These are phyloP conservation scores for Lipomyces yarrowii DNA, from an alignment of 1,139 yeast species.

Conservation along the genomic window DNA sequence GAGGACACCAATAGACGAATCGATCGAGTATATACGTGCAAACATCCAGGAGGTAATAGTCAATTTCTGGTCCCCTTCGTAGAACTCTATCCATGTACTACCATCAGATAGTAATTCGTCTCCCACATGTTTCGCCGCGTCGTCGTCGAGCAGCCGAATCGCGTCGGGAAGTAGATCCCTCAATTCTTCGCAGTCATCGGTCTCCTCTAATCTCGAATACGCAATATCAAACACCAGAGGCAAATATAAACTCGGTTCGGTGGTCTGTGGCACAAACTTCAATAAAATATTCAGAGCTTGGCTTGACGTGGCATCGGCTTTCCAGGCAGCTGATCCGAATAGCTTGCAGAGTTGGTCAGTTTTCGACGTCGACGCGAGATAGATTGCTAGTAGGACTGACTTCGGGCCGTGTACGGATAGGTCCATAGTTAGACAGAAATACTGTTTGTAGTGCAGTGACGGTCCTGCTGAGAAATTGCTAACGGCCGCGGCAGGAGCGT, in stretches of 20 bases:
- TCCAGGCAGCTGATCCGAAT: slow-evolving; percentile 16
- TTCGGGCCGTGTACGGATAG: neutral
- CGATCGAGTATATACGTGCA: slow-evolving; percentile 17
- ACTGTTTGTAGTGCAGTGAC: neutral
- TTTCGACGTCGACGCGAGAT: slow-evolving; percentile 15
- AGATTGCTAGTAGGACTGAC: slow-evolving; percentile 8
- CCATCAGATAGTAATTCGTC: neutral
- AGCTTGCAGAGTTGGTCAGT: slow-evolving; percentile 10
- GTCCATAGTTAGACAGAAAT: neutral
- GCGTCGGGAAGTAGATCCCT: slow-evolving; percentile 5
- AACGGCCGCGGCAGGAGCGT: neutral
- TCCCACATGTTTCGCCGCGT: neutral
- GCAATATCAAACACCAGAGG: slow-evolving; percentile 20
- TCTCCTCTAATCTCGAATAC: slow-evolving; percentile 1
- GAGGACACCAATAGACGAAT: slow-evolving; percentile 13
- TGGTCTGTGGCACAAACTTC: slow-evolving; percentile 20
- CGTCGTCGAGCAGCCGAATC: slow-evolving; percentile 12
- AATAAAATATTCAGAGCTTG: slow-evolving; percentile 19
- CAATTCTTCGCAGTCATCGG: slow-evolving; percentile 3
- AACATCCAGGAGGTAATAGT: slow-evolving; percentile 21
- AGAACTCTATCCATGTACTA: neutral
- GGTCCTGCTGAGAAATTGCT: neutral
- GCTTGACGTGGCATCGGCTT: neutral
- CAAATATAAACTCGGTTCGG: slow-evolving; percentile 20
- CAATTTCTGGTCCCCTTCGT: slow-evolving; percentile 1